Evolutionary conservation across 768 basidiomycete genomes (phyloP).

Genomic region (Pisolithus tinctorius): DNA sequence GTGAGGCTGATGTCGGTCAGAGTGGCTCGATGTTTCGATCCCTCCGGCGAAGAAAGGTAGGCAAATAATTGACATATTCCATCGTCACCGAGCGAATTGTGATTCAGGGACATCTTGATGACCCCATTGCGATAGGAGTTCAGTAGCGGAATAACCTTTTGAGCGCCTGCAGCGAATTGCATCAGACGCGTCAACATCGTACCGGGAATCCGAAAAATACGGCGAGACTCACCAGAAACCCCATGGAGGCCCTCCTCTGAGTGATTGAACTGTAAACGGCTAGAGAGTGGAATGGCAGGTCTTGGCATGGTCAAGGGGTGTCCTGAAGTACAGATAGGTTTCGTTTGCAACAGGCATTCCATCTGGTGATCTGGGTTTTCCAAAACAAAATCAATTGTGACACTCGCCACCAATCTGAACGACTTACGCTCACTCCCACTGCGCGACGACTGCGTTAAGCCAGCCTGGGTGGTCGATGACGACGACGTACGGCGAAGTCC

Average conservation of each 20-base stretch:
- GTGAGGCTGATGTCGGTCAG: slow-evolving; percentile 54
- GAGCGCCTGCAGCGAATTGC: slow-evolving; percentile 37
- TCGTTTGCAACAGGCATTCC: not conserved
- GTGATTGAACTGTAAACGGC: not conserved
- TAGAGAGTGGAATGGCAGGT: not conserved
- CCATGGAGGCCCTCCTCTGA: slow-evolving; percentile 10
- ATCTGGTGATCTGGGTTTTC: not conserved
- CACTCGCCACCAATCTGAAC: not conserved
- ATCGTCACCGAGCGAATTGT: slow-evolving; percentile 52
- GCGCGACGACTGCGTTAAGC: no score
- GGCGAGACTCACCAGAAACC: slow-evolving; percentile 10
- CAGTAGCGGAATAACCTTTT: slow-evolving; percentile 43
- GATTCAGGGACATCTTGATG: slow-evolving; percentile 45
- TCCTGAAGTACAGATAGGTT: not conserved
- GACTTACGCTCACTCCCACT: no score
- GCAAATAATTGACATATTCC: slow-evolving; percentile 49
- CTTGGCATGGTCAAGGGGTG: not conserved
- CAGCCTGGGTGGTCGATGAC: no score
- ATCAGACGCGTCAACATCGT: not conserved
- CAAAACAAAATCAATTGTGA: not conserved
- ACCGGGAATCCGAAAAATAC: not conserved
- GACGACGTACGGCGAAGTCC: no score
- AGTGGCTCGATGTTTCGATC: slow-evolving; percentile 32
- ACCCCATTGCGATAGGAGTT: slow-evolving; percentile 34
- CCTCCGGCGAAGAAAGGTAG: slow-evolving; percentile 45